Base-by-base conservation (phyloP, 441 rosid species). In the Croton setiger region DNA sequence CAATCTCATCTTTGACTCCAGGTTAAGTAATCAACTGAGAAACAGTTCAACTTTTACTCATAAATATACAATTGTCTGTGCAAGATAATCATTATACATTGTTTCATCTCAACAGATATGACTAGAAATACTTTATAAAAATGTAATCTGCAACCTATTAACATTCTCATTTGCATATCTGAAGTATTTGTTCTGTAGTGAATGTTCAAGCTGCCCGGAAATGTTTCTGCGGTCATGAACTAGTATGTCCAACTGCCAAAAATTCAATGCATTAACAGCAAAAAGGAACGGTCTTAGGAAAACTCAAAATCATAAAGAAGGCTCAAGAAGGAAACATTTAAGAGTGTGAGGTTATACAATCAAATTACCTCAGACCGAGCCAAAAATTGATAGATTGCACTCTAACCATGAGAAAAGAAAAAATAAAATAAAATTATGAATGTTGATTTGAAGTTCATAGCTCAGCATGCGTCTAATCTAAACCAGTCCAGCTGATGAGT, bases 361-460 rank as follows among this genome's bases (percentile, higher is more conserved):
- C 68, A 77, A 79, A 76, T 85, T 81, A 93, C 98, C 90, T 87
- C 83, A 53, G 97, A 90, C 60, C 93, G 85, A 67, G 88, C 84
- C 69, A 92, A 68, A 82, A 88, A 95, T 63, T 85, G 89, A 80
- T 95, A 92, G 18, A 90, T 66, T 37, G 96, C 94, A 83, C 98
- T 95, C 99, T 95, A 88, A 60, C 60, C 64, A 83, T 69, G 64
- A 70, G 53, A 78, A 63, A 45, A 49, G 20, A 7, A 7, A 7
- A 76, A 68, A 71, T 36, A 75, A 69, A 61, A 13, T 31, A 63
- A 54, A 76, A 53, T 59, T 43, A 41, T 73, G 37, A 58, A 72
- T 80, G 69, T 55, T 39, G 23, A 60, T 36, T 2, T 18, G 31
- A 82, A 67, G 59, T 27, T 35, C 70, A 68, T 53, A 73, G 39